A percentile compares a stretch with the other conserved stretches of the same genome.
phyloP scores from a whole-genome alignment of 176 grass and related monocot species.

The Oryza nivara region DNA sequence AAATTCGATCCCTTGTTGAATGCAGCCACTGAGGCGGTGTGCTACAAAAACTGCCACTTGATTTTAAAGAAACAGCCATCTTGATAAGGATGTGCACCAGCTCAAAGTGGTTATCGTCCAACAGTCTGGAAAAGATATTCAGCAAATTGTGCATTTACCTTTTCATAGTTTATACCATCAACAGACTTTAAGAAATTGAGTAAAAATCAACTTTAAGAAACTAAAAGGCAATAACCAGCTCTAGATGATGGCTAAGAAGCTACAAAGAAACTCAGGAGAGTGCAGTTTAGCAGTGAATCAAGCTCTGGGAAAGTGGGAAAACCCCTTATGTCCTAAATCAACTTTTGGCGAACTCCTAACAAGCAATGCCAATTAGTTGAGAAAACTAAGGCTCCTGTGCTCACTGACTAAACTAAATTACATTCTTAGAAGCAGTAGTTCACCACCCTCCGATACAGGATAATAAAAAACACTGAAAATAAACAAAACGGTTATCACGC shows the following conservation, averaged over 20 bases:
- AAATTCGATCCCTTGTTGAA: conserved; percentile 19
- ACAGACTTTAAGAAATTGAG: neutral
- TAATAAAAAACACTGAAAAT: no score
- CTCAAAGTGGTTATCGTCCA: conserved; percentile 7
- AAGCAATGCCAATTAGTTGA: neutral
- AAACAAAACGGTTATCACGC: no score
- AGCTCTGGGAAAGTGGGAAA: neutral
- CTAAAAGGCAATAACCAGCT: neutral
- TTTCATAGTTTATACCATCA: neutral
- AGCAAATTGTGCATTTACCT: neutral
- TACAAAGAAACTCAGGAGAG: neutral
- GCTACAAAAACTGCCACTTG: conserved; percentile 11
- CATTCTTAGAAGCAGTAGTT: neutral
- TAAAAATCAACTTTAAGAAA: neutral
- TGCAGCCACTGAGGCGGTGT: conserved; percentile 28
- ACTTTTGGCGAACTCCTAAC: neutral
- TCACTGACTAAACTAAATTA: neutral
- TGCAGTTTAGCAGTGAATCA: neutral
- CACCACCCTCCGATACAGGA: no score
- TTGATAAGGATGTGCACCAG: neutral
- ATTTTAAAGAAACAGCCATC: conserved; percentile 50
- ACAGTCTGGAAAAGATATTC: conserved; percentile 30
- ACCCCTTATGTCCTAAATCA: neutral
- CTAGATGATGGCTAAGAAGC: neutral
- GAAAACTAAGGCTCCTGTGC: neutral